Evolutionary conservation across 352 stramenopile species (phyloP).

Genomic region (Phytopythium delawarense): DNA sequence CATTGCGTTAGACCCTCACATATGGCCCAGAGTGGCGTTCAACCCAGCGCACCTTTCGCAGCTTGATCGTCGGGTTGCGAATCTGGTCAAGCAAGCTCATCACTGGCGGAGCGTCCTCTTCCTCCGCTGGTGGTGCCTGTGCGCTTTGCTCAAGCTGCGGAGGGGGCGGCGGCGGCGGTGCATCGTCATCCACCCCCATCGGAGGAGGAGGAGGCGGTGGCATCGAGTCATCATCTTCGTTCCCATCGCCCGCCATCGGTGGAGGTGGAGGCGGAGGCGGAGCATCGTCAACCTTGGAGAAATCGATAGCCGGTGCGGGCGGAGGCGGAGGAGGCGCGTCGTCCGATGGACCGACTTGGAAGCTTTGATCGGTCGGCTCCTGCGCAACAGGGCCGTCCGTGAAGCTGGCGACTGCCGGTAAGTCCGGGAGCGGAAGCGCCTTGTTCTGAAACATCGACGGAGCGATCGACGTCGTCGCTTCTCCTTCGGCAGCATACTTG

Average conservation of each 20-base stretch:
- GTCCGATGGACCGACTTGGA: conserved; percentile 67
- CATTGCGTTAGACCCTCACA: background rate
- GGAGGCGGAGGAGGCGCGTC: conserved; percentile 58
- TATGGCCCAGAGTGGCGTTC: background rate
- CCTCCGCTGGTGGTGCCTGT: conserved; percentile 14
- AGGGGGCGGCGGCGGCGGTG: conserved; percentile 43
- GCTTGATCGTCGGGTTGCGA: conserved; percentile 49
- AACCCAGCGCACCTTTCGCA: conserved; percentile 32
- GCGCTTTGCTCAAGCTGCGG: conserved; percentile 21
- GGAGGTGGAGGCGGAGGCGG: conserved; percentile 52
- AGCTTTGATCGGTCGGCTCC: conserved; percentile 49
- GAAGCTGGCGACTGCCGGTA: conserved; percentile 62
- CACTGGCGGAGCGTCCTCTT: conserved; percentile 24
- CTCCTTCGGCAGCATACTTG: conserved; percentile 61
- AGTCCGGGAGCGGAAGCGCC: conserved; percentile 57
- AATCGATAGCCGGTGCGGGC: conserved; percentile 52
- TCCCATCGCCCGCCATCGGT: conserved; percentile 22
- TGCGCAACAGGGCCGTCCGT: conserved; percentile 53
- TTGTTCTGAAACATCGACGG: conserved; percentile 85
- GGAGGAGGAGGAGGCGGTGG: conserved; percentile 40
- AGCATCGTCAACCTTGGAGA: conserved; percentile 36
- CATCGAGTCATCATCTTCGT: conserved; percentile 41
- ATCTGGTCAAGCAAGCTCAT: conserved; percentile 57
- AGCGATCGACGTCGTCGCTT: conserved; percentile 59
- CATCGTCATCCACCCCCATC: conserved; percentile 29